Evolutionary conservation across 352 stramenopile genomes (phyloP), one percentile per base, ranked within the genome.

Genomic region (Globisporangium nagaii): DNA sequence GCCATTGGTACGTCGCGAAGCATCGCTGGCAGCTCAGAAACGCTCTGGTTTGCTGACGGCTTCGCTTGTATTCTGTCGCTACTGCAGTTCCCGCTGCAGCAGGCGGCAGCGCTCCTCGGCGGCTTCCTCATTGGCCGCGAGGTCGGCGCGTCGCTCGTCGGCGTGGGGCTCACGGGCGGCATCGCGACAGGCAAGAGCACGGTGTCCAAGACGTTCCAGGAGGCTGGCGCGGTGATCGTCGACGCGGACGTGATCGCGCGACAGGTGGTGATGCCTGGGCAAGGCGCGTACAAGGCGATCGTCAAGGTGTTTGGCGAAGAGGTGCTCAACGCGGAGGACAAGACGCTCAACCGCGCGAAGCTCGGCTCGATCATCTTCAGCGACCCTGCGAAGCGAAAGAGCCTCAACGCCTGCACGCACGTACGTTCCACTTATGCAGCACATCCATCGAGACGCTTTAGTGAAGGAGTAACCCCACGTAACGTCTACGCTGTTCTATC

Each of bases 161-260:
- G 74, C 13, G 72, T 95, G 9, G 84, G 84, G 8, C 79, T 95
- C 46, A 93, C 84, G 5, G 84, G 84, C 40, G 84, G 84, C 30
- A 93, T 96, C 51, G 75, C 83, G 31, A 93, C 82, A 4, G 86
- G 86, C 53, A 96, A 96, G 52, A 90, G 72, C 46, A 87, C 84
- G 0, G 86, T 96, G 40, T 95, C 83, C 2, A 71, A 70, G 28
- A 48, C 56, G 39, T 81, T 94, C 50, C 56, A 60, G 27, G 53
- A 82, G 24, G 58, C 70, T 20, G 85, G 85, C 32, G 79, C 75
- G 3, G 70, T 82, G 24, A 90, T 96, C 40, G 66, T 96, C 19
- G 86, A 96, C 57, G 86, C 84, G 6, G 86, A 96, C 53, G 59
- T 88, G 27, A 73, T 95, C 32, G 80, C 86, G 13, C 70, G 84